Conservation (phyloP, 2,329 filamentous ascomycete genomes). For the Pseudocercospora pini-densiflorae region DNA sequence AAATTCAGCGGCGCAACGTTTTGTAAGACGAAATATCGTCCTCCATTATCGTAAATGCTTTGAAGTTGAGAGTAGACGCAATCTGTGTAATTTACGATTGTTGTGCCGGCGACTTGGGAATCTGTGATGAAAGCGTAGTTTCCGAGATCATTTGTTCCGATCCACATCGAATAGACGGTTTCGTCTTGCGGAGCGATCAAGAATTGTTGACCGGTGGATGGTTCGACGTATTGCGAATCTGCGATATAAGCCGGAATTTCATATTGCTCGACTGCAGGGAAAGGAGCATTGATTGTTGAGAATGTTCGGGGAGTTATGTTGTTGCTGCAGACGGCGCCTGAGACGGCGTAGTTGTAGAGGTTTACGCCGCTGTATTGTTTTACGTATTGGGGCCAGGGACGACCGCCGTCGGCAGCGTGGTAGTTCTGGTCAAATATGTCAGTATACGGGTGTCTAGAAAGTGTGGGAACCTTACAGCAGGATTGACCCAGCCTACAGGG, state of each 20-base stretch:
- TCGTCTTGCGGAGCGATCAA: slow-evolving; percentile 56
- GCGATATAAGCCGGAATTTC: slow-evolving; percentile 54
- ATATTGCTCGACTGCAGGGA: slow-evolving; percentile 59
- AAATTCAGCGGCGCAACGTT: slow-evolving; percentile 70
- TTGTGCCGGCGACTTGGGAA: slow-evolving; percentile 62
- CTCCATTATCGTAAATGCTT: slow-evolving; percentile 67
- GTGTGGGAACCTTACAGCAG: slow-evolving; percentile 44
- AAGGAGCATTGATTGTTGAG: slow-evolving; percentile 55
- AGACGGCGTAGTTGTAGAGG: slow-evolving; percentile 63
- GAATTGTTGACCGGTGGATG: slow-evolving; percentile 45
- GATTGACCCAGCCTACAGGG: slow-evolving; percentile 62
- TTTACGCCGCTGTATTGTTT: slow-evolving; percentile 61
- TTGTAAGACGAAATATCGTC: slow-evolving; percentile 72
- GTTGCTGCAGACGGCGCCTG: slow-evolving; percentile 74
- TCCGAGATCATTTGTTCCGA: slow-evolving; percentile 81
- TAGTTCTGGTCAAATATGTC: slow-evolving; percentile 29
- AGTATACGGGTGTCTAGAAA: background rate
- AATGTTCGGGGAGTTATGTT: slow-evolving; percentile 64
- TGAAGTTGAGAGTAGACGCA: slow-evolving; percentile 70
- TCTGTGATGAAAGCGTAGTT: slow-evolving; percentile 68
- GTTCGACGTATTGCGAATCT: slow-evolving; percentile 42
- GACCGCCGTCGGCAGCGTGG: slow-evolving; percentile 66
- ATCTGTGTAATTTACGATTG: slow-evolving; percentile 67
- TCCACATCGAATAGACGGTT: slow-evolving; percentile 78
- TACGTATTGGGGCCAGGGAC: slow-evolving; percentile 71